Evolutionary conservation across 1,139 yeast genomes (phyloP).

Genomic region (Komagataea norvegica): DNA sequence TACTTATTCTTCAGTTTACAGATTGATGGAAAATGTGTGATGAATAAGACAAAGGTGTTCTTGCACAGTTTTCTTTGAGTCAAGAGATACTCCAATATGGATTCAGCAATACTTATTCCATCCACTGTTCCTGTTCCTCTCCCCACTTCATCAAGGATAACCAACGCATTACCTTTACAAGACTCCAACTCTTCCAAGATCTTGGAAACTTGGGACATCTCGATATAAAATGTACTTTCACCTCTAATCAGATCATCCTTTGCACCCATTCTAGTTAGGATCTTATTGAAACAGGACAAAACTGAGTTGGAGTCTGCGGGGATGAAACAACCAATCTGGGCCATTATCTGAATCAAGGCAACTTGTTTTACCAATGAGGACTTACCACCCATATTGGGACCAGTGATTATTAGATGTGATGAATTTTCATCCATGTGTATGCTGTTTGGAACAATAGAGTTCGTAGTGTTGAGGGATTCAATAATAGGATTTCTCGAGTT

Average conservation of each 20-base stretch:
- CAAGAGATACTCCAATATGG: conserved; percentile 64
- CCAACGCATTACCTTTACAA: conserved; percentile 32
- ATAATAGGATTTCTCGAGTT: conserved; percentile 79
- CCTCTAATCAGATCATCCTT: conserved; percentile 38
- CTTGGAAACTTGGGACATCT: conserved; percentile 44
- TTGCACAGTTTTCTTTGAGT: conserved; percentile 29
- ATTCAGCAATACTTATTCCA: conserved; percentile 82
- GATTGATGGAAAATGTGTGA: conserved; percentile 83
- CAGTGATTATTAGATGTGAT: conserved; percentile 54
- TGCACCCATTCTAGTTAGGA: conserved; percentile 44
- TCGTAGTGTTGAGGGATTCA: conserved; percentile 38
- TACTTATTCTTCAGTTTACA: conserved; percentile 45
- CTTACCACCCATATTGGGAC: conserved; percentile 59
- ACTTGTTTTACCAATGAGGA: conserved; percentile 45
- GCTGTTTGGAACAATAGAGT: conserved; percentile 67
- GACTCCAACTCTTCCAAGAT: conserved; percentile 31
- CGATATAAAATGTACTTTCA: conserved; percentile 45
- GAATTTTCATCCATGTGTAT: conserved; percentile 47
- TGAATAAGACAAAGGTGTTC: conserved; percentile 63
- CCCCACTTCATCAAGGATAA: conserved; percentile 49
- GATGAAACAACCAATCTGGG: conserved; percentile 47
- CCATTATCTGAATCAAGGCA: conserved; percentile 41
- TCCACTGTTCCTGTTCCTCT: conserved; percentile 80
- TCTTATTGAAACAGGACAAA: conserved; percentile 30
- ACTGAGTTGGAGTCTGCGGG: conserved; percentile 39